A percentile compares a stretch with the other conserved stretches of the same genome.
Evolutionary conservation across 2,329 filamentous ascomycete species (phyloP).

Genomic region (Chrysoporthe austroafricana): DNA sequence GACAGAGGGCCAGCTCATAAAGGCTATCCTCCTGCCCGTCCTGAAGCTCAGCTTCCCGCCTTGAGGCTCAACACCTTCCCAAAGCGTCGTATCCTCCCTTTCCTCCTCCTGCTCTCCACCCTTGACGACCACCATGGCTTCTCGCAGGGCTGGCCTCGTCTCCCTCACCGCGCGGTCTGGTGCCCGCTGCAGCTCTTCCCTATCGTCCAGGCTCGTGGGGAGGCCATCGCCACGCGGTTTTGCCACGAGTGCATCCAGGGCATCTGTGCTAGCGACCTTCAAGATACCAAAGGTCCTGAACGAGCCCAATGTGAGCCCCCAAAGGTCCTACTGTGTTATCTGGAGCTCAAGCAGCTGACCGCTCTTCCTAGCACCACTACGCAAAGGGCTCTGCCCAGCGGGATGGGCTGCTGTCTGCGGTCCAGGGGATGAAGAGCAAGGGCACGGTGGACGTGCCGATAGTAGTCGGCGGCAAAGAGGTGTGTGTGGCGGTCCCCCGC

Average conservation of each 20-base stretch:
- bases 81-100: not conserved
- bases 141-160: slow-evolving; percentile 24
- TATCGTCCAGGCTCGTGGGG: slow-evolving; percentile 15
- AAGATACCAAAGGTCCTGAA: slow-evolving; percentile 86
- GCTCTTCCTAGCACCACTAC: slow-evolving; percentile 75
- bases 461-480: slow-evolving; percentile 81
- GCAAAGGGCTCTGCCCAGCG: slow-evolving; percentile 80
- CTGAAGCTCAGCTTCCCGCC: not conserved
- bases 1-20: not conserved
- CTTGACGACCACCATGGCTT: slow-evolving; percentile 16
- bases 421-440: slow-evolving; percentile 70
- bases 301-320: slow-evolving; percentile 83
- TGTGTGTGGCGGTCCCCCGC: slow-evolving; percentile 42
- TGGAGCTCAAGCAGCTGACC: slow-evolving; percentile 1
- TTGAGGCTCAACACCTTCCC: not conserved
- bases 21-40: not conserved
- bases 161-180: slow-evolving; percentile 22
- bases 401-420: slow-evolving; percentile 72
- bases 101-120: not conserved
- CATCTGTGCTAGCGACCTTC: slow-evolving; percentile 76
- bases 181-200: slow-evolving; percentile 13
- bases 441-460: slow-evolving; percentile 79
- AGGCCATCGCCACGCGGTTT: slow-evolving; percentile 30
- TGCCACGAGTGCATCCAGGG: slow-evolving; percentile 38
- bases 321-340: slow-evolving; percentile 4